Evolutionary conservation across 495 filamentous ascomycete genomes (phyloP).

Genomic region (Amniculicola lignicola): DNA sequence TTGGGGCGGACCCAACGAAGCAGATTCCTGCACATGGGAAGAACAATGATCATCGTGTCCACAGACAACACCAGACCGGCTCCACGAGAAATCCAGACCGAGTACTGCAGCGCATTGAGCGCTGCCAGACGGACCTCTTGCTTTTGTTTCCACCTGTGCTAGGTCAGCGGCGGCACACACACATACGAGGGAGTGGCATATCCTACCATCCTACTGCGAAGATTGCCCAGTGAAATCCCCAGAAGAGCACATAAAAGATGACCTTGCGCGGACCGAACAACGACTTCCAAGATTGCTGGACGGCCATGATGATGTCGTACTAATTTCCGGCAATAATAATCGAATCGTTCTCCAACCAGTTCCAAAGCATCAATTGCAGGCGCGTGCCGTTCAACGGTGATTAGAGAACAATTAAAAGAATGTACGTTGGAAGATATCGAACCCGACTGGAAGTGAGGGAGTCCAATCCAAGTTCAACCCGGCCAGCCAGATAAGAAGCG

Average conservation of each 20-base stretch:
- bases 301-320: conserved; percentile 18
- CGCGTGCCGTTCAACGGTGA: conserved; percentile 26
- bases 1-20: conserved; percentile 81
- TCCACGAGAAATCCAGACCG: conserved; percentile 94
- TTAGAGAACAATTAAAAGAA: conserved; percentile 32
- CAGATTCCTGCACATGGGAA: conserved; percentile 93
- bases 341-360: too few species aligned
- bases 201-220: conserved; percentile 88
- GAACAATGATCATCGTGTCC: conserved; percentile 80
- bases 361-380: conserved; percentile 17
- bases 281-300: not conserved
- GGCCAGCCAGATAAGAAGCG: conserved; percentile 38
- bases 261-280: conserved; percentile 36
- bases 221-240: conserved; percentile 73
- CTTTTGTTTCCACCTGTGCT: conserved; percentile 70
- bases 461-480: conserved; percentile 33
- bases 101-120: conserved; percentile 79
- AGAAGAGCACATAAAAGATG: conserved; percentile 81
- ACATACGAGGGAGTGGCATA: not conserved
- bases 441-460: conserved; percentile 29
- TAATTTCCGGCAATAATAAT: too few species aligned
- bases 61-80: conserved; percentile 78
- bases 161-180: conserved; percentile 27
- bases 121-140: conserved; percentile 61
- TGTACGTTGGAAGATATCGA: conserved; percentile 23